Conservation (phyloP, 2,329 filamentous ascomycete species). For the Periconia sp. region DNA sequence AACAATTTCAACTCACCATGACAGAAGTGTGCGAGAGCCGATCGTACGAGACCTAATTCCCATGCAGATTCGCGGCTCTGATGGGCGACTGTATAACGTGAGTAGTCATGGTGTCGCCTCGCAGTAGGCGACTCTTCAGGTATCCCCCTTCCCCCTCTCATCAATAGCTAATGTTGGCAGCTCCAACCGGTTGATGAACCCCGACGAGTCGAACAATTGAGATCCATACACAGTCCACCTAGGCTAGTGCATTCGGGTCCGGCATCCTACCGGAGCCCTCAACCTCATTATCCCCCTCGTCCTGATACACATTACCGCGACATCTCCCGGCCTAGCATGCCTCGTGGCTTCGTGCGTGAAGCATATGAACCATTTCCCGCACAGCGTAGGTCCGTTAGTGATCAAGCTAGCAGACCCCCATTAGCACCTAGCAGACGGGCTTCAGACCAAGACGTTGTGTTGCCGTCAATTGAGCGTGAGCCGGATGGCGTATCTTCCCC, state of each 20-base stretch:
- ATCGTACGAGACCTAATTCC: constrained; percentile 17
- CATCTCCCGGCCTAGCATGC: too few relatives aligned
- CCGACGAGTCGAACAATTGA: constrained; percentile 3
- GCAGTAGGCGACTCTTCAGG: constrained; percentile 18
- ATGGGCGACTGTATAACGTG: constrained; percentile 42
- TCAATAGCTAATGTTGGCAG: constrained; percentile 31
- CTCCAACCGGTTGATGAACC: constrained; percentile 35
- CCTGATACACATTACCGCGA: too few relatives aligned
- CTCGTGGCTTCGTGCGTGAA: too few relatives aligned
- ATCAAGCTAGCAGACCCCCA: constrained; percentile 16
- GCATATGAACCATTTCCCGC: too few relatives aligned
- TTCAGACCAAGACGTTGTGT: constrained; percentile 38
- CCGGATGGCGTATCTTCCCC: constrained; percentile 23
- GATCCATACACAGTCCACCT: neutral
- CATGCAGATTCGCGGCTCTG: constrained; percentile 27
- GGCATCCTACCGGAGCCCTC: too few relatives aligned
- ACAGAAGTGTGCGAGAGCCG: constrained; percentile 23
- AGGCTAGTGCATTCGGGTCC: constrained; percentile 18
- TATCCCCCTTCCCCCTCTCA: constrained; percentile 8
- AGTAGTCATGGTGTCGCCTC: constrained; percentile 26
- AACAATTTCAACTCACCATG: constrained; percentile 16
- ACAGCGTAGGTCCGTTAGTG: too few relatives aligned
- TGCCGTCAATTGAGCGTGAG: constrained; percentile 44
- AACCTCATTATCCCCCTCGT: too few relatives aligned
- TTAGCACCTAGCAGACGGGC: constrained; percentile 22